Evolutionary conservation across 768 basidiomycete species (phyloP), one percentile per base, ranked within the genome.

Genomic region (Suillus discolor): DNA sequence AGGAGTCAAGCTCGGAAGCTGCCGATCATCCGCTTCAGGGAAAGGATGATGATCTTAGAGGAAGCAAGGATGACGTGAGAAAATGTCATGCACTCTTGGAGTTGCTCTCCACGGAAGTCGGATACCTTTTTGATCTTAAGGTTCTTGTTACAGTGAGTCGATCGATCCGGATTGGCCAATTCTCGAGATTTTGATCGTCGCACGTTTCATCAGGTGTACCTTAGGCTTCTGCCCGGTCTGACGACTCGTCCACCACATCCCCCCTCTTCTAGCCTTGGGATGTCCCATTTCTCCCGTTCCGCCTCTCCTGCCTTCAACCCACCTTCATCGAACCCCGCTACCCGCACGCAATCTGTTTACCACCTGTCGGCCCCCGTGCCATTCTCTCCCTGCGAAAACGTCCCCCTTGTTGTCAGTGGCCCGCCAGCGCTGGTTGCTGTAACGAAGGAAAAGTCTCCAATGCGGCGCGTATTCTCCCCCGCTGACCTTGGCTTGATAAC

Each of bases 41-140:
- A 18, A 49, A 63, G 18, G 23, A 36, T 20, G 44, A 23, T 25
- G 44, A 23, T 25, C 28, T 64, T 18, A 2, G 12, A n/a, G 45
- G 42, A 55, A 55, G 54, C 47, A 86, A 83, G 70, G 87, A 89
- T 57, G 72, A 80, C 42, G 69, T 81, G 16, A 75, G 87, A 59
- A 83, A 80, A 63, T 89, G 85, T 68, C 90, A 97, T 71, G 91
- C 94, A 7, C 84, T 98, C 60, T 82, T 87, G 69, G 97, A 98
- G 78, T 80, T 99, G 47, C 83, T 98, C 31, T 82, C 86, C 65
- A 96, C 95, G 1, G 97, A 99, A 80, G 80, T 87, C 23, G 87
- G 87, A 8, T 99, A 98, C 75, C 83, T 95, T 11, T 74, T 83
- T 61, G 94, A 96, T 77, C 77, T 98, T 71, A 85, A 88, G 66